A percentile compares a stretch with the other conserved stretches of the same genome.
Evolutionary conservation across 345 rosid genomes (phyloP).

Genomic region (Rhodomyrtus tomentosa): DNA sequence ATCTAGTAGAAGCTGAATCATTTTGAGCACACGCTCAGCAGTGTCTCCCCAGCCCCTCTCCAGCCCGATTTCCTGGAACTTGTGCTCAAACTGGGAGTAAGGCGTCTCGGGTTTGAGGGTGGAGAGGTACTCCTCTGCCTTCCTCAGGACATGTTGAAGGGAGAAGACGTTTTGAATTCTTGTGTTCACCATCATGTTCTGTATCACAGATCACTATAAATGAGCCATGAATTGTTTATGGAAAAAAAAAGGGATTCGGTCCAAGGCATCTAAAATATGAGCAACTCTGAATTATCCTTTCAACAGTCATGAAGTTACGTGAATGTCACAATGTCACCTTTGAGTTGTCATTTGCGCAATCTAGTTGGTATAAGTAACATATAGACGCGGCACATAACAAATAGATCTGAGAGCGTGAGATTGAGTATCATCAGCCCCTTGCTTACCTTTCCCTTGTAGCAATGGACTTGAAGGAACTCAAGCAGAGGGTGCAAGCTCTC

Average conservation of each 20-base stretch:
- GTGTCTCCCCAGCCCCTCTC: conserved; percentile 97
- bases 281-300: not conserved
- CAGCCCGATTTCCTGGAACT: conserved; percentile 87
- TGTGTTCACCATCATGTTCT: conserved; percentile 83
- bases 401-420: not conserved
- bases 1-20: conserved; percentile 87
- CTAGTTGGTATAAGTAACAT: not conserved
- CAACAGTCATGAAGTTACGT: not conserved
- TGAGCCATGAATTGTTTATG: not conserved
- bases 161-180: conserved; percentile 55
- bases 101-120: conserved; percentile 42
- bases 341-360: not conserved
- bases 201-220: not conserved
- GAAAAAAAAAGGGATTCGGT: not conserved
- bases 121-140: conserved; percentile 78
- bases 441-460: conserved; percentile 40
- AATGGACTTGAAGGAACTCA: conserved; percentile 37
- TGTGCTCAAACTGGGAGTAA: conserved; percentile 51
- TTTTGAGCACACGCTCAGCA: conserved; percentile 69
- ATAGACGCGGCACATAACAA: not conserved
- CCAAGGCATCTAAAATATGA: not conserved
- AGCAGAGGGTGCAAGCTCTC: conserved; percentile 44
- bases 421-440: not conserved
- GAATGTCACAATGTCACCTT: not conserved
- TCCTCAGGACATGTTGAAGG: conserved; percentile 64